Evolutionary conservation across 2,329 filamentous ascomycete species (phyloP).

Genomic region (Zymoseptoria crescenta): DNA sequence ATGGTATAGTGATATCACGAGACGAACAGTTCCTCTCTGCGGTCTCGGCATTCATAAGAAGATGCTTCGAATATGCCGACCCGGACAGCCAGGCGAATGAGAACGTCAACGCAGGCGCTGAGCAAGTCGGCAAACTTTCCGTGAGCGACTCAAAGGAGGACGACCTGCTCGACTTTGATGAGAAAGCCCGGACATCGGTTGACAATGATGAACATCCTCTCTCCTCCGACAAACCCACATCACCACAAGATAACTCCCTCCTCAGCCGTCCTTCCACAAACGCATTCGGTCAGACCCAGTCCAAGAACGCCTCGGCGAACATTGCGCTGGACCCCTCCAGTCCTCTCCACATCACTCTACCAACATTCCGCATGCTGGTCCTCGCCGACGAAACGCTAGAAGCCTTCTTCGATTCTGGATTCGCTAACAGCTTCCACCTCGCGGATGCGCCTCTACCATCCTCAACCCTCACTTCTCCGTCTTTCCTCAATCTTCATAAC

Average conservation of each 20-base stretch:
- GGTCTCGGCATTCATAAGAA: conserved; percentile 88
- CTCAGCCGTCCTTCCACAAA: conserved; percentile 23
- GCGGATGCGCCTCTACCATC: conserved; percentile 53
- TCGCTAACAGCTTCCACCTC: conserved; percentile 86
- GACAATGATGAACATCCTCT: conserved; percentile 9
- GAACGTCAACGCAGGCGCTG: conserved; percentile 29
- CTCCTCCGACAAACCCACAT: neutral
- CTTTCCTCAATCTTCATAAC: conserved; percentile 63
- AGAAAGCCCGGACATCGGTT: conserved; percentile 27
- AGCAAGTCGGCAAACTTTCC: conserved; percentile 54
- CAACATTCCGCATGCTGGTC: conserved; percentile 97
- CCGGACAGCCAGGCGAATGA: conserved; percentile 53
- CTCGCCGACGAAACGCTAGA: conserved; percentile 92
- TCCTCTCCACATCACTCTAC: conserved; percentile 88
- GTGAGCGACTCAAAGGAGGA: conserved; percentile 61
- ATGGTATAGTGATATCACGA: conserved; percentile 39
- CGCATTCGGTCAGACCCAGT: conserved; percentile 32
- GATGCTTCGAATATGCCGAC: conserved; percentile 97
- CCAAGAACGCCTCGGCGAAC: conserved; percentile 72
- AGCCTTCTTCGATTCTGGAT: conserved; percentile 94
- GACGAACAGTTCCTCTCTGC: conserved; percentile 88
- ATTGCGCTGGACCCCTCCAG: conserved; percentile 85
- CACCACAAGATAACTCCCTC: conserved; percentile 17
- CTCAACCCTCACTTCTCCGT: conserved; percentile 46
- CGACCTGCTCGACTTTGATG: conserved; percentile 55